Conservation (phyloP, 495 filamentous ascomycete genomes). For the Amphirosellinia nigrospora region DNA sequence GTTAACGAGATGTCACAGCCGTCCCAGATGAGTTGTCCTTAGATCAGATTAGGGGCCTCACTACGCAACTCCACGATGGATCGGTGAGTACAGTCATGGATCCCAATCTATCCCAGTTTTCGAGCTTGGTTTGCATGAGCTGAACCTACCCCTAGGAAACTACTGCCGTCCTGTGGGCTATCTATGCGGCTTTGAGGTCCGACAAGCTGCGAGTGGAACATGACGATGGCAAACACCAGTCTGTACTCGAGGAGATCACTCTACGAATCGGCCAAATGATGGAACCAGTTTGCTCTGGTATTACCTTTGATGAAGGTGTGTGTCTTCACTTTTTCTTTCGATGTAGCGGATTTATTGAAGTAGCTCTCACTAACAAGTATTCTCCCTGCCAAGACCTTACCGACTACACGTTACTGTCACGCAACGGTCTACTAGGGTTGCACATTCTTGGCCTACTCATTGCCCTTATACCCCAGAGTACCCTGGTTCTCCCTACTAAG, state of each 20-base stretch:
- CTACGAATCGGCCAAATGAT: slow-evolving; percentile 29
- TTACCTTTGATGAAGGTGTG: slow-evolving; percentile 33
- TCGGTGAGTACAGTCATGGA: slow-evolving; percentile 10
- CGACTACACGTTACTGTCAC: slow-evolving; percentile 30
- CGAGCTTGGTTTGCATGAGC: background rate
- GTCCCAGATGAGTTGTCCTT: slow-evolving; percentile 11
- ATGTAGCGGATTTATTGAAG: background rate
- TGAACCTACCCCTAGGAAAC: slow-evolving; percentile 27
- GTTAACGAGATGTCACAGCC: slow-evolving; percentile 17
- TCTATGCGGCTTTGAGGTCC: slow-evolving; percentile 25
- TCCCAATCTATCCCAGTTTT: background rate
- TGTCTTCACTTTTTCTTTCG: background rate
- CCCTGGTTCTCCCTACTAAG: slow-evolving; percentile 28
- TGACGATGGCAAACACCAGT: background rate
- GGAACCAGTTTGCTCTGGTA: slow-evolving; percentile 28
- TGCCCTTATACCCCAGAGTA: background rate
- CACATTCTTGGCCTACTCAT: slow-evolving; percentile 24
- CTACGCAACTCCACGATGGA: background rate
- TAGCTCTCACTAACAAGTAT: background rate
- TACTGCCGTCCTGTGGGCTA: slow-evolving; percentile 24
- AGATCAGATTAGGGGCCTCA: background rate
- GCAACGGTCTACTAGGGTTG: slow-evolving; percentile 31
- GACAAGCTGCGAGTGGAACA: background rate
- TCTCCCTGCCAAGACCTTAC: slow-evolving; percentile 27
- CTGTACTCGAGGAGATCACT: slow-evolving; percentile 21